A percentile compares a stretch with the other conserved stretches of the same genome.
These are phyloP conservation scores for Phytopythium montanum DNA, from an alignment of 352 stramenopile genomes.

Conservation along the genomic window DNA sequence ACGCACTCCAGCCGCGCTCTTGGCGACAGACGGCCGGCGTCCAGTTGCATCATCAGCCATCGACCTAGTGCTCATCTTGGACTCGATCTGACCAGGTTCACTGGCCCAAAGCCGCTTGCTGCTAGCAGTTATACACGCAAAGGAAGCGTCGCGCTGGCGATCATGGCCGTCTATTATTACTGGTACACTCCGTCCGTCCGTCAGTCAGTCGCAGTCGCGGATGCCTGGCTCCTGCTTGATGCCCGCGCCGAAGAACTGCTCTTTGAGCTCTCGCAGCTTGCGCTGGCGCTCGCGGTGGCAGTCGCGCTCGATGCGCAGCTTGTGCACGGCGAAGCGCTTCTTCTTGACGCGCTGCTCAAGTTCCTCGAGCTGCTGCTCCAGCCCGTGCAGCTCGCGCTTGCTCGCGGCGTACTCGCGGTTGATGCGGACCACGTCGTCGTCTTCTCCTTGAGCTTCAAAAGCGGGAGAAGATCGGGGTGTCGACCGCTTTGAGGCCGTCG, in stretches of 20 bases:
- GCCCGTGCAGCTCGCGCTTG: neutral
- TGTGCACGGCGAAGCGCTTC: constrained; percentile 5
- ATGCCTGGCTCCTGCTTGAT: constrained; percentile 6
- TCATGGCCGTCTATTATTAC: neutral
- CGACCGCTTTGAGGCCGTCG: no score
- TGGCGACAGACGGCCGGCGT: neutral
- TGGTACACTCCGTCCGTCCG: neutral
- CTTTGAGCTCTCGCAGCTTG: constrained; percentile 13
- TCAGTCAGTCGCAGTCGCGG: neutral
- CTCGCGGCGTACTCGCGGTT: neutral
- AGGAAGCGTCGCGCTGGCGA: constrained; percentile 2
- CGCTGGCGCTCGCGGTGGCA: constrained; percentile 6
- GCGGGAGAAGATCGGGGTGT: neutral
- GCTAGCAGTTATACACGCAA: neutral
- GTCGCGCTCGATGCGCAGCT: constrained; percentile 8
- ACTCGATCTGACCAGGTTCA: neutral
- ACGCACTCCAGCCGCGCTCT: neutral
- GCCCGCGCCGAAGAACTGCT: constrained; percentile 17
- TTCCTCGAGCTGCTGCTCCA: neutral
- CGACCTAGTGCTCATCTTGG: neutral
- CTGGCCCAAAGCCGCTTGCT: neutral
- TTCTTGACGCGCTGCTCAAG: constrained; percentile 7
- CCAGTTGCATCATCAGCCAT: neutral
- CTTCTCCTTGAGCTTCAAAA: neutral
- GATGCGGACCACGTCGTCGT: neutral